These are phyloP conservation scores for Quercus glauca DNA, from an alignment of 306 rosid species.

Conservation along the genomic window DNA sequence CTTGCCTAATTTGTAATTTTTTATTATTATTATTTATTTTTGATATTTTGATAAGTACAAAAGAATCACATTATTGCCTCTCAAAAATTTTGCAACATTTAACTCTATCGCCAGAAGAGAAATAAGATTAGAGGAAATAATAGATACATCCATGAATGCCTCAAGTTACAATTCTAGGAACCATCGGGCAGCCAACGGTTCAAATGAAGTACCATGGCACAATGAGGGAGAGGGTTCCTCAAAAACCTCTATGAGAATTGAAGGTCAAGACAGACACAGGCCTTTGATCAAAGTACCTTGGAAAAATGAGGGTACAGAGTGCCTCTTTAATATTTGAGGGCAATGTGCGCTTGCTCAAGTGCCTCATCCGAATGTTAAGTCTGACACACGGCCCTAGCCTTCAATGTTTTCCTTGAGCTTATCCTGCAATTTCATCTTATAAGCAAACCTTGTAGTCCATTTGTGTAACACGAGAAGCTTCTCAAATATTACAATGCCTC, in stretches of 20 bases:
- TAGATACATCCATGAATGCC: background rate
- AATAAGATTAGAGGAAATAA: background rate
- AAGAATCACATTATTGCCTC: background rate
- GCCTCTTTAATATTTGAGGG: background rate
- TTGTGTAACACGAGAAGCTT: slow-evolving; percentile 12
- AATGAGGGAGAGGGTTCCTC: background rate
- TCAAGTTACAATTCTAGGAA: background rate
- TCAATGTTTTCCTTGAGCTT: background rate
- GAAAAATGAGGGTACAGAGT: background rate
- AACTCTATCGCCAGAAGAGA: background rate
- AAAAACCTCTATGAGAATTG: background rate
- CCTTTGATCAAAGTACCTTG: background rate
- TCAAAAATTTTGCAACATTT: background rate
- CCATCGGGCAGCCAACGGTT: background rate
- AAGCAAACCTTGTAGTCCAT: background rate
- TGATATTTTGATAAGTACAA: too few relatives aligned
- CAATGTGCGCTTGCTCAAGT: background rate
- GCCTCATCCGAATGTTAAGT: background rate
- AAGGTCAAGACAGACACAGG: background rate
- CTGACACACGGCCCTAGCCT: background rate
- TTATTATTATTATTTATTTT: too few relatives aligned
- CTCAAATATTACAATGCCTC: slow-evolving; percentile 66
- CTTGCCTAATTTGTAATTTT: background rate
- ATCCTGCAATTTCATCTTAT: background rate
- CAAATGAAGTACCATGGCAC: background rate